Evolutionary conservation across 148 eudicot species (phyloP).

Genomic region (Nepenthes gracilis): DNA sequence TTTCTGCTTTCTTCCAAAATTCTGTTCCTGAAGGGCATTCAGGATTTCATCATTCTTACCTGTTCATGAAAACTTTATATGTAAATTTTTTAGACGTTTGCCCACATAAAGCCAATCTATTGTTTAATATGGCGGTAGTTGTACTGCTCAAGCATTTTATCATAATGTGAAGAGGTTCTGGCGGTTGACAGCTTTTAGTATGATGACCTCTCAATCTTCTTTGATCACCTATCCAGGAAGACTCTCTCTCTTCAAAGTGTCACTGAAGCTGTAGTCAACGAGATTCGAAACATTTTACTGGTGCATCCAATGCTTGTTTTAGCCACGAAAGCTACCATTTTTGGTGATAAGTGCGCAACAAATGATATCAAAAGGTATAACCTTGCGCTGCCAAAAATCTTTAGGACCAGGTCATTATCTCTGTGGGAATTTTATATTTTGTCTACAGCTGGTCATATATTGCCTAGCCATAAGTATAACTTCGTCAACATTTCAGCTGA

Average conservation of each 20-base stretch:
- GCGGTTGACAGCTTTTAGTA: too few relatives aligned
- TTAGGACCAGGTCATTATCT: background rate
- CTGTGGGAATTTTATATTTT: background rate
- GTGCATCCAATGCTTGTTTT: conserved; percentile 80
- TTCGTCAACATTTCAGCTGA: too few relatives aligned
- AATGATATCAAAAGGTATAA: conserved; percentile 34
- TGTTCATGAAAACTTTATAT: too few relatives aligned
- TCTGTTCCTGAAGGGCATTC: too few relatives aligned
- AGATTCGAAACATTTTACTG: conserved; percentile 43
- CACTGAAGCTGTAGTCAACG: conserved; percentile 57
- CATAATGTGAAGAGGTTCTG: too few relatives aligned
- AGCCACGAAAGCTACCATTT: conserved; percentile 54
- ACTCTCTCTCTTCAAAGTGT: conserved; percentile 65
- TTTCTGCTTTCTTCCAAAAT: too few relatives aligned
- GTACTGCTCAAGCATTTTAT: too few relatives aligned
- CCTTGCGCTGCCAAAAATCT: background rate
- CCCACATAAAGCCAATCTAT: too few relatives aligned
- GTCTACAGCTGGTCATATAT: background rate
- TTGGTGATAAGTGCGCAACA: conserved; percentile 29
- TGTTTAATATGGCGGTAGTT: too few relatives aligned
- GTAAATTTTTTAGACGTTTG: too few relatives aligned
- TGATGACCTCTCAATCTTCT: conserved; percentile 1
- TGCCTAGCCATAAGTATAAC: too few relatives aligned
- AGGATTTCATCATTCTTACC: too few relatives aligned
- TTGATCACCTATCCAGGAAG: conserved; percentile 35